Conservation (phyloP, 352 stramenopile species). For the Phytopythium cucurbitacearum region DNA sequence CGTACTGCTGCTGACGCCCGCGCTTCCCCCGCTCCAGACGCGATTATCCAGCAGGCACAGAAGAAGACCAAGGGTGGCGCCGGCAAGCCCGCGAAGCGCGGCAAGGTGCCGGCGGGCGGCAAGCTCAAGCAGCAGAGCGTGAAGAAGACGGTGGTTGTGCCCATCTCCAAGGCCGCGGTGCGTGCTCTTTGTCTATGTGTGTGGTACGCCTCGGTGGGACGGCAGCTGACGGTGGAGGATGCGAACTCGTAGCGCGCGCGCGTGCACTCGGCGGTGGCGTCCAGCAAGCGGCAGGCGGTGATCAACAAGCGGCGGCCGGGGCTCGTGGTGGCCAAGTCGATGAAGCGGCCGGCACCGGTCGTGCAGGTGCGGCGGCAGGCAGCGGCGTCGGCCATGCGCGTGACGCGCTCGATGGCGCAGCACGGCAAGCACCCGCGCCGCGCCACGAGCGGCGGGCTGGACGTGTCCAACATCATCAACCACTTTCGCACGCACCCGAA, state of each 20-base stretch:
- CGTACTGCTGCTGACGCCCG: not conserved
- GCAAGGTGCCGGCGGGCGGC: conserved; percentile 12
- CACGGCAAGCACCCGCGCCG: conserved; percentile 14
- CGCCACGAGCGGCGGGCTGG: conserved; percentile 24
- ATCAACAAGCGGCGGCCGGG: conserved; percentile 69
- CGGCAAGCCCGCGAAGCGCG: conserved; percentile 4
- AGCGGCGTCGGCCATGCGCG: conserved; percentile 37
- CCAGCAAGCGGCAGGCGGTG: conserved; percentile 57
- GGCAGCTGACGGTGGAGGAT: not conserved
- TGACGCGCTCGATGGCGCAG: conserved; percentile 12
- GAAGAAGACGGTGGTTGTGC: conserved; percentile 71
- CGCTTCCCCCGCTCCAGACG: conserved; percentile 15
- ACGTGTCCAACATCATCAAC: conserved; percentile 76
- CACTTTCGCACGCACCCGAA: conserved; percentile 73
- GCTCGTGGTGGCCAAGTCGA: conserved; percentile 28
- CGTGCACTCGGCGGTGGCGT: conserved; percentile 38
- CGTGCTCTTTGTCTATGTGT: conserved; percentile 6
- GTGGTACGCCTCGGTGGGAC: not conserved
- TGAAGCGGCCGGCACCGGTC: conserved; percentile 17
- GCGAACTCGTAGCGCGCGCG: conserved; percentile 22
- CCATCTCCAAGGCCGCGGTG: conserved; percentile 59
- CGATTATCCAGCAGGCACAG: conserved; percentile 34
- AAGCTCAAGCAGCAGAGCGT: conserved; percentile 58
- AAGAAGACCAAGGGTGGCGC: conserved; percentile 11
- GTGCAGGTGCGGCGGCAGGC: conserved; percentile 37